phyloP scores from a whole-genome alignment of 2,329 filamentous ascomycete genomes.

The Amauroascus verrucosus region DNA sequence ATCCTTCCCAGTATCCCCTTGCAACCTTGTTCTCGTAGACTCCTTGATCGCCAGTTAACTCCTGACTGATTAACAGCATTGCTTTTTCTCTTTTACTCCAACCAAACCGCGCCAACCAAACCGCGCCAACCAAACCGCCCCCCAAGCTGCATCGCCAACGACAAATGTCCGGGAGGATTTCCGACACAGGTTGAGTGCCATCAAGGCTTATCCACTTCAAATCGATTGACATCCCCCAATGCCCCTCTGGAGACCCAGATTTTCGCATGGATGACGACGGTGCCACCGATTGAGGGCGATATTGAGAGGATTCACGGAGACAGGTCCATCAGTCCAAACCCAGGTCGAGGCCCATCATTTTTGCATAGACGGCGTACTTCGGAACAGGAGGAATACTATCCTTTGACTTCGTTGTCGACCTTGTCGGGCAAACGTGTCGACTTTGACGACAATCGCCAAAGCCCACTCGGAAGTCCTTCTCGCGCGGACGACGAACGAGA shows the following conservation, averaged over 20 bases:
- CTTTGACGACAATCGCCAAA: not conserved
- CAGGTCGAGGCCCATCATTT: not conserved
- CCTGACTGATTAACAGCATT: too few relatives aligned
- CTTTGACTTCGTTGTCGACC: not conserved
- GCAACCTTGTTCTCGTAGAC: too few relatives aligned
- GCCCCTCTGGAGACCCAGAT: not conserved
- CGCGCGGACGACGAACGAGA: not conserved
- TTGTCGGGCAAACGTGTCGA: constrained; percentile 2
- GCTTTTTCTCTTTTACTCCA: too few relatives aligned
- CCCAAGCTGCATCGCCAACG: too few relatives aligned
- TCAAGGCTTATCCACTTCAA: not conserved
- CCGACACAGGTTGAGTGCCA: constrained; percentile 1
- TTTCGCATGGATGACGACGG: constrained; percentile 7
- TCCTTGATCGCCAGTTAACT: too few relatives aligned
- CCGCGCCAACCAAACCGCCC: too few relatives aligned
- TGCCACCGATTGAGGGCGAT: not conserved
- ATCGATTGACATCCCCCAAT: not conserved
- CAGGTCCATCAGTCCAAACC: not conserved
- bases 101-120: too few relatives aligned
- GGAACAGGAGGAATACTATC: not conserved
- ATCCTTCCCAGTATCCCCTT: too few relatives aligned
- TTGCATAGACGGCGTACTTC: not conserved
- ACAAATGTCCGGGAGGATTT: not conserved
- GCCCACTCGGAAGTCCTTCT: not conserved
- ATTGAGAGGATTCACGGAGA: constrained; percentile 2